A percentile compares a stretch with the other conserved stretches of the same genome.
phyloP scores from a whole-genome alignment of 1,284 basidiomycete species.

The Boletus mariae region DNA sequence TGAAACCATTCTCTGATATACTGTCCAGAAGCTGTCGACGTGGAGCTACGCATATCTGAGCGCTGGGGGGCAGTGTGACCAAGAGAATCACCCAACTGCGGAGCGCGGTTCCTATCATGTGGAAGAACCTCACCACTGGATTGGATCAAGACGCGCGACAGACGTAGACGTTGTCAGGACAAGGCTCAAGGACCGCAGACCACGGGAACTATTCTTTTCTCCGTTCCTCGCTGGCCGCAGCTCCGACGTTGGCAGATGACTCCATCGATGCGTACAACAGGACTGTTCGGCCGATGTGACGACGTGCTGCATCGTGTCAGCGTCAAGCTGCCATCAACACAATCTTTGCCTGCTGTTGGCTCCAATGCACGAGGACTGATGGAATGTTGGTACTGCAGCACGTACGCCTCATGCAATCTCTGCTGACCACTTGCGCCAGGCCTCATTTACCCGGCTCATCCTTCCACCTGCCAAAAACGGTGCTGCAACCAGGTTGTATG shows the following conservation, averaged over 20 bases:
- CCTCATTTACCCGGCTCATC: background rate
- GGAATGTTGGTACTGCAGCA: background rate
- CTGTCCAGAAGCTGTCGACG: background rate
- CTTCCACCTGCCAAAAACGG: too few relatives aligned
- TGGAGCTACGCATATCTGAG: background rate
- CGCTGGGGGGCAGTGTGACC: background rate
- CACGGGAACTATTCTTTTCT: background rate
- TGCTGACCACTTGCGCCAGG: background rate
- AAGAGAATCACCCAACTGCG: background rate
- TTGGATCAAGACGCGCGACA: background rate
- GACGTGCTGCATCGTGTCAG: background rate
- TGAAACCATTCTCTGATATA: background rate
- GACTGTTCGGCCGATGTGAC: slow-evolving; percentile 1
- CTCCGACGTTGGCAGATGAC: background rate
- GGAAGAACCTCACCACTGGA: background rate
- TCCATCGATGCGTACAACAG: background rate
- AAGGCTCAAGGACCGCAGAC: background rate
- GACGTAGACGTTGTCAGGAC: background rate
- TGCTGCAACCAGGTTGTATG: background rate
- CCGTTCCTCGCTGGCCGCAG: background rate
- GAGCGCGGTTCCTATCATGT: slow-evolving; percentile 2
- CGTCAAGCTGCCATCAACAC: background rate
- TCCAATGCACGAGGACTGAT: slow-evolving; percentile 6
- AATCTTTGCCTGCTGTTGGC: background rate
- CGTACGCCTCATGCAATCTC: slow-evolving; percentile 8